A percentile compares a stretch with the other conserved stretches of the same genome.
These are phyloP conservation scores for Serendipita sp. DNA, from an alignment of 768 basidiomycete genomes.

Conservation along the genomic window DNA sequence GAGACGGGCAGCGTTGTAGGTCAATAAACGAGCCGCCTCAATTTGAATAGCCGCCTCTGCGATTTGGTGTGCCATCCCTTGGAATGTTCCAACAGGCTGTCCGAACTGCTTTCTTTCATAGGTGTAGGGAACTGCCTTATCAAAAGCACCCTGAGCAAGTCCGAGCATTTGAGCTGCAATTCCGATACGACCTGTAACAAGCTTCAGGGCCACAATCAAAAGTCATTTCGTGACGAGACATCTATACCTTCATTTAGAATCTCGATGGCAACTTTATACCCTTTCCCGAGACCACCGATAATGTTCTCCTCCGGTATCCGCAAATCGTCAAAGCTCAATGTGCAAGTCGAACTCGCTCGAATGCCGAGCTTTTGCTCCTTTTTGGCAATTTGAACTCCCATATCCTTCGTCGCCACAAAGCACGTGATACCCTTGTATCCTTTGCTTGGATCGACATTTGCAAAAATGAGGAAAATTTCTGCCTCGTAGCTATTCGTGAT, in stretches of 20 bases:
- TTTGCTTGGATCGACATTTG: slow-evolving; percentile 83
- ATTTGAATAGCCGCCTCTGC: slow-evolving; percentile 81
- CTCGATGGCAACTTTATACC: slow-evolving; percentile 96
- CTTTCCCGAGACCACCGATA: slow-evolving; percentile 80
- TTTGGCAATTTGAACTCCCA: slow-evolving; percentile 95
- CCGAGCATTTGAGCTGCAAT: slow-evolving; percentile 99
- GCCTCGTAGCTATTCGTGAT: slow-evolving; percentile 92
- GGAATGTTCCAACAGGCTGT: slow-evolving; percentile 83
- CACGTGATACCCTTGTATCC: slow-evolving; percentile 99
- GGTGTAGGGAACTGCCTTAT: slow-evolving; percentile 88
- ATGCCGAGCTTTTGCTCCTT: slow-evolving; percentile 99
- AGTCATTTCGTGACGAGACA: background rate
- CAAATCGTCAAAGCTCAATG: slow-evolving; percentile 87
- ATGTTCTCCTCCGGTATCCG: slow-evolving; percentile 73
- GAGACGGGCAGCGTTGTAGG: slow-evolving; percentile 77
- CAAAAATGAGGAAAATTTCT: slow-evolving; percentile 85
- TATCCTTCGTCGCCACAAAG: slow-evolving; percentile 88
- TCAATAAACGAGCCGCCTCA: slow-evolving; percentile 75
- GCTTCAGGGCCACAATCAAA: background rate
- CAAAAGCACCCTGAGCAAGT: slow-evolving; percentile 91
- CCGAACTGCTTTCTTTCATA: slow-evolving; percentile 92
- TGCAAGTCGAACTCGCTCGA: slow-evolving; percentile 87
- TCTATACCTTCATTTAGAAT: slow-evolving; percentile 74
- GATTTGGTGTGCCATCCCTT: slow-evolving; percentile 91
- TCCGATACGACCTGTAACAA: slow-evolving; percentile 59